Conservation (phyloP, 441 rosid genomes). For the Erodium trifolium region DNA sequence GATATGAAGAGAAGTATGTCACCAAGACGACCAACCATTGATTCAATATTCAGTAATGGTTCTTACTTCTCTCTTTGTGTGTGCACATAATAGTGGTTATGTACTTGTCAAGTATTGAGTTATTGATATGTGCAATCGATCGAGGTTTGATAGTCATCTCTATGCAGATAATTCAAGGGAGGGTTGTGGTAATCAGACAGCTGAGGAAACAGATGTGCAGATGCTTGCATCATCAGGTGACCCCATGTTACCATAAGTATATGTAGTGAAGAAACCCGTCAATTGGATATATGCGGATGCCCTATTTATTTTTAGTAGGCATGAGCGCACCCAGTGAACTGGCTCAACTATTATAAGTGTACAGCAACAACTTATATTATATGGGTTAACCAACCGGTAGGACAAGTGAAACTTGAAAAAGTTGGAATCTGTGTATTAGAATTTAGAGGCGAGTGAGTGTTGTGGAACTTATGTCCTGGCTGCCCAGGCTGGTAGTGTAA, state of each 20-base stretch:
- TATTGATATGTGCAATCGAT: constrained; percentile 3
- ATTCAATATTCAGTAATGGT: constrained; percentile 41
- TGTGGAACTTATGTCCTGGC: constrained; percentile 71
- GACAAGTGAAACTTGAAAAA: constrained; percentile 18
- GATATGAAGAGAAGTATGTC: constrained; percentile 38
- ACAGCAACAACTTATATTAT: constrained; percentile 24
- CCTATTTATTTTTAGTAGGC: constrained; percentile 18
- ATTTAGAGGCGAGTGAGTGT: constrained; percentile 30
- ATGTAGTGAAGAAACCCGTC: constrained; percentile 12
- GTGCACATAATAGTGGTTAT: neutral
- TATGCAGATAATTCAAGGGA: constrained; percentile 49
- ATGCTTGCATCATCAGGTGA: constrained; percentile 66
- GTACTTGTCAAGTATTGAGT: constrained; percentile 4
- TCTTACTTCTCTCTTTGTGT: constrained; percentile 1
- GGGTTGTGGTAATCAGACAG: constrained; percentile 39
- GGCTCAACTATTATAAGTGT: constrained; percentile 29
- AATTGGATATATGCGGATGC: constrained; percentile 15
- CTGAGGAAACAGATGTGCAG: constrained; percentile 46
- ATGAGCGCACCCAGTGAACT: constrained; percentile 5
- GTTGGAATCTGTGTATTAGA: constrained; percentile 38
- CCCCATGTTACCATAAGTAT: constrained; percentile 44
- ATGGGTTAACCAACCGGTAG: constrained; percentile 11
- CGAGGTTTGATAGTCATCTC: neutral
- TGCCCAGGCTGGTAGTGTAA: constrained; percentile 94
- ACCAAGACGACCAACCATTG: constrained; percentile 36